These are phyloP conservation scores for Populus nigra DNA, from an alignment of 345 rosid genomes.

Conservation along the genomic window DNA sequence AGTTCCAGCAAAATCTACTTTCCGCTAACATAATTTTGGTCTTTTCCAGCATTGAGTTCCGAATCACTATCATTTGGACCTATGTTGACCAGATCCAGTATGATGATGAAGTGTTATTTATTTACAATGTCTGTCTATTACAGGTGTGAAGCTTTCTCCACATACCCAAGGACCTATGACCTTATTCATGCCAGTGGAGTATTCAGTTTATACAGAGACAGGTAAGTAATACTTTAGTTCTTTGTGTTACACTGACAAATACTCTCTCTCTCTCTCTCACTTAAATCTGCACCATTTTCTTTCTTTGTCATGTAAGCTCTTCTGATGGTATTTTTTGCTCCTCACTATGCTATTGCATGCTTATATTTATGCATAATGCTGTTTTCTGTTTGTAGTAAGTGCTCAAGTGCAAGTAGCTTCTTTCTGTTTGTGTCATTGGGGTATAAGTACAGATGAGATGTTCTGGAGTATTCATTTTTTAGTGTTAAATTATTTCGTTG, in stretches of 20 bases:
- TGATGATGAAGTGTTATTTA: neutral
- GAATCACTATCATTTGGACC: neutral
- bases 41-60: neutral
- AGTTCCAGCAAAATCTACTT: neutral
- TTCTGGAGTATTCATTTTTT: neutral
- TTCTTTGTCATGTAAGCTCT: neutral
- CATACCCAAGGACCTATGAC: conserved; percentile 98
- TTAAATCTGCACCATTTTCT: conserved; percentile 5
- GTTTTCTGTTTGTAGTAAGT: neutral
- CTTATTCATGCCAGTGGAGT: conserved; percentile 80
- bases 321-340: neutral
- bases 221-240: conserved; percentile 45
- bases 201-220: conserved; percentile 83
- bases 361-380: neutral
- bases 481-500: neutral
- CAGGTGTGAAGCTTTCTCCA: conserved; percentile 99
- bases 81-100: neutral
- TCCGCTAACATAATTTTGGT: neutral
- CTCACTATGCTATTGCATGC: neutral
- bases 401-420: neutral
- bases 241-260: neutral
- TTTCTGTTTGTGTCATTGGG: neutral
- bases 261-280: neutral
- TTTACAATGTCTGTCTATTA: neutral
- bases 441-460: neutral